phyloP scores from a whole-genome alignment of 2,329 filamentous ascomycete species.

The Plectosphaerella sp. region DNA sequence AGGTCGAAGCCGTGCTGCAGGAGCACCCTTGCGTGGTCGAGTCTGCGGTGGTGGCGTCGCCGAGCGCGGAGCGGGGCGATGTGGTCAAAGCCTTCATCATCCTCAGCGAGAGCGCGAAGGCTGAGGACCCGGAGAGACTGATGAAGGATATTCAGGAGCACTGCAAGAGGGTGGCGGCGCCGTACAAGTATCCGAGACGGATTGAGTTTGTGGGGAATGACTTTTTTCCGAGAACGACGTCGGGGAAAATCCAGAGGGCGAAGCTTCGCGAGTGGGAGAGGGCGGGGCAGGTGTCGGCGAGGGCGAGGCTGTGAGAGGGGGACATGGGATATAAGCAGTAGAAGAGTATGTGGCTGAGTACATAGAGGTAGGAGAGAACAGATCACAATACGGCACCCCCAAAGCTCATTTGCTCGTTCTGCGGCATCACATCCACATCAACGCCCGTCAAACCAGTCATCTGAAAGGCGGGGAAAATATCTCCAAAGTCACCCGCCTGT shows the following conservation, averaged over 20 bases:
- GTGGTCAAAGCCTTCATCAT: conserved; percentile 1
- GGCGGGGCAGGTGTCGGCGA: neutral
- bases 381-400: too few species aligned
- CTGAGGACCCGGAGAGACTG: neutral
- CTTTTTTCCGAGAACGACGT: neutral
- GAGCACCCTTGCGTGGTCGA: neutral
- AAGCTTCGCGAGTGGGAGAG: conserved; percentile 1
- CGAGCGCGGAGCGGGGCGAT: neutral
- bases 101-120: neutral
- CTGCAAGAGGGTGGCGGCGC: neutral
- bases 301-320: too few species aligned
- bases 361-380: too few species aligned
- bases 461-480: too few species aligned
- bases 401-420: too few species aligned
- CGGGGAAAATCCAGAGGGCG: neutral
- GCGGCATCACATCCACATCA: too few species aligned
- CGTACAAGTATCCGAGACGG: conserved; percentile 1
- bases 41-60: neutral
- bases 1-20: conserved; percentile 1
- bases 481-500: too few species aligned
- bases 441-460: too few species aligned
- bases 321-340: too few species aligned
- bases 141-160: neutral
- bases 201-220: neutral
- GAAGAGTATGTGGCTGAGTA: too few species aligned